Conservation (phyloP, 257 asterid genomes). For the Coffea canephora region DNA sequence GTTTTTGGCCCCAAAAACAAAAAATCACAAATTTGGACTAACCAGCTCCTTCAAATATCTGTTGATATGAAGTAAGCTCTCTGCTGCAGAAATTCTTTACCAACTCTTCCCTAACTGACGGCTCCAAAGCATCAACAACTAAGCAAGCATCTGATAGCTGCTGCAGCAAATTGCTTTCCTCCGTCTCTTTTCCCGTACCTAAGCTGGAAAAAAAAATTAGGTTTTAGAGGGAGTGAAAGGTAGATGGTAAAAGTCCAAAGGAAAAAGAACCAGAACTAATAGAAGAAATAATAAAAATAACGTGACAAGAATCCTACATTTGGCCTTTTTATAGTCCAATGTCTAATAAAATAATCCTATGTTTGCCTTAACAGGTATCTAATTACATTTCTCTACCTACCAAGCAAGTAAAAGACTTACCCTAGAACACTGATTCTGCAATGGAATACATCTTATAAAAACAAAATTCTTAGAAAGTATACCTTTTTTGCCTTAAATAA, state of each 20-base stretch:
- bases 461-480: background rate
- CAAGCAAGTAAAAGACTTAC: background rate
- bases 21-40: constrained; percentile 23
- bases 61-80: constrained; percentile 94
- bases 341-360: background rate
- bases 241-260: constrained; percentile 6
- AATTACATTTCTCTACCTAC: background rate
- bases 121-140: constrained; percentile 98
- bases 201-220: constrained; percentile 50
- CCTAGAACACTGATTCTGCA: background rate
- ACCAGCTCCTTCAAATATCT: constrained; percentile 99
- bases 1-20: background rate
- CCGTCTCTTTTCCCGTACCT: constrained; percentile 96
- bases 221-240: background rate
- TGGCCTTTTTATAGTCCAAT: background rate
- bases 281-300: constrained; percentile 2
- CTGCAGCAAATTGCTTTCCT: constrained; percentile 82
- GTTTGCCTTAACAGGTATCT: background rate
- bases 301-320: background rate
- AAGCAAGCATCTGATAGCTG: constrained; percentile 94
- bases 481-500: background rate
- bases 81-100: constrained; percentile 84
- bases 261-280: background rate
- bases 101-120: constrained; percentile 95
- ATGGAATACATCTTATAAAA: background rate